Conservation (phyloP, 1,284 basidiomycete species). For the Anthracocystis setariae region DNA sequence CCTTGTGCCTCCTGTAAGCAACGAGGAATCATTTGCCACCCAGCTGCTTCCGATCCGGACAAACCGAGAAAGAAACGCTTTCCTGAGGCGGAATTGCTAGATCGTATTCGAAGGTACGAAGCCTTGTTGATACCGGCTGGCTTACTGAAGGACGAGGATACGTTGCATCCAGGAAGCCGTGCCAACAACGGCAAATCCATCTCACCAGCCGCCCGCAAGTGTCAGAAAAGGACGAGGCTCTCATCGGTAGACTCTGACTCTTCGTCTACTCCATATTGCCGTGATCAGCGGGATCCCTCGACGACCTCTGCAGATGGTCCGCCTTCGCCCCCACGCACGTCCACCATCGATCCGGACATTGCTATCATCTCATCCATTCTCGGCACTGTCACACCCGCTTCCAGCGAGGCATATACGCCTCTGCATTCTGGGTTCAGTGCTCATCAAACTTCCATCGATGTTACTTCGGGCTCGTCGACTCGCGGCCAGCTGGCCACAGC, state of each 20-base stretch:
- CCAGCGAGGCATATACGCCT: neutral
- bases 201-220: neutral
- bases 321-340: neutral
- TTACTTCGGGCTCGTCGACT: too few species aligned
- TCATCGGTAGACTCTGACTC: too few species aligned
- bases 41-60: conserved; percentile 8
- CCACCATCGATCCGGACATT: conserved; percentile 15
- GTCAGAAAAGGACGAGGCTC: too few species aligned
- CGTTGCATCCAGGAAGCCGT: neutral
- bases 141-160: conserved; percentile 4
- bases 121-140: conserved; percentile 5
- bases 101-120: conserved; percentile 20
- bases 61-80: conserved; percentile 20
- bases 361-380: conserved; percentile 13
- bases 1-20: conserved; percentile 16
- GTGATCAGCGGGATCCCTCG: too few species aligned
- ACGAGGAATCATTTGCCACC: conserved; percentile 15
- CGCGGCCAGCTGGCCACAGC: too few species aligned
- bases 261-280: too few species aligned
- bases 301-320: too few species aligned
- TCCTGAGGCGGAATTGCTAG: conserved; percentile 14
- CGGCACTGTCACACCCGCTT: neutral
- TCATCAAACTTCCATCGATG: too few species aligned
- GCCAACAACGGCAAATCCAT: neutral
- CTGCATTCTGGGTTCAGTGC: neutral